Evolutionary conservation across 2,329 filamentous ascomycete species (phyloP).

Genomic region (Claviceps sp.): DNA sequence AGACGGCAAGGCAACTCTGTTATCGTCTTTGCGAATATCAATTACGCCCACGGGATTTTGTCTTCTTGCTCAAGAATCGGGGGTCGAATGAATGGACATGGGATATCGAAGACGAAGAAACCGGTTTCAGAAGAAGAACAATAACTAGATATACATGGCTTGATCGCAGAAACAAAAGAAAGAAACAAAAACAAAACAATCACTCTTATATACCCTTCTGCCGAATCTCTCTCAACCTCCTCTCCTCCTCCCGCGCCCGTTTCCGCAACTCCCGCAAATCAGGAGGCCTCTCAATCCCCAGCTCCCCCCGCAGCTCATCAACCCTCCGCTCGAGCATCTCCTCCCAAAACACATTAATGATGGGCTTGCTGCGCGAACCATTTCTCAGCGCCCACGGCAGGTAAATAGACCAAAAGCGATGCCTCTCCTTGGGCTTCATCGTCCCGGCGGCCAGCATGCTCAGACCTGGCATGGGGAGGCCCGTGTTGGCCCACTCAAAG

Average conservation of each 20-base stretch:
- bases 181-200: not conserved
- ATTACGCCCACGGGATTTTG: too few relatives aligned
- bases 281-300: slow-evolving; percentile 80
- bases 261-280: slow-evolving; percentile 70
- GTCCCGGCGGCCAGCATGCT: slow-evolving; percentile 77
- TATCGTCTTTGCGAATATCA: not conserved
- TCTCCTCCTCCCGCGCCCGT: slow-evolving; percentile 54
- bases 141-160: not conserved
- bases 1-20: slow-evolving; percentile 1
- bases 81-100: too few relatives aligned
- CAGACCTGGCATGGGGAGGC: slow-evolving; percentile 88
- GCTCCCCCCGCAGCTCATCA: slow-evolving; percentile 53
- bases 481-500: slow-evolving; percentile 91
- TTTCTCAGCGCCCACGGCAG: slow-evolving; percentile 85
- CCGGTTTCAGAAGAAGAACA: not conserved
- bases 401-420: slow-evolving; percentile 60
- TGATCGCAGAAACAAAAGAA: not conserved
- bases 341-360: slow-evolving; percentile 98
- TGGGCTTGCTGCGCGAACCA: slow-evolving; percentile 59
- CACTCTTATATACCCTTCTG: not conserved
- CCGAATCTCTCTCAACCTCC: slow-evolving; percentile 38
- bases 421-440: slow-evolving; percentile 67
- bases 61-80: too few relatives aligned
- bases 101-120: too few relatives aligned
- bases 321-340: slow-evolving; percentile 81